Evolutionary conservation across 306 rosid species (phyloP).

Genomic region (Rosa rugosa): DNA sequence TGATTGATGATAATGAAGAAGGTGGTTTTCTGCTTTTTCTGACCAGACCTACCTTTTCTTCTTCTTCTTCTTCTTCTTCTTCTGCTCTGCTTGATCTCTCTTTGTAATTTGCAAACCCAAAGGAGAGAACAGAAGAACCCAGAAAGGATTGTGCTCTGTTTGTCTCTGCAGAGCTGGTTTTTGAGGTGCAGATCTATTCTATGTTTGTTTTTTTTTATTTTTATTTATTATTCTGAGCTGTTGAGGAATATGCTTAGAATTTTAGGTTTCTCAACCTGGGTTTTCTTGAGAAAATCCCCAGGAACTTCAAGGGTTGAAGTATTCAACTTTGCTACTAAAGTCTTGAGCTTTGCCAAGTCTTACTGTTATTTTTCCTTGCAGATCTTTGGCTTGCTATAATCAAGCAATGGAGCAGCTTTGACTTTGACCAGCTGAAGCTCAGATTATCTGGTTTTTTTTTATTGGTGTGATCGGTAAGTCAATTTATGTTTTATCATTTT

Average conservation of each 20-base stretch:
- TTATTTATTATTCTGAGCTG: not conserved
- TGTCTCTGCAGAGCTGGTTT: conserved; percentile 15
- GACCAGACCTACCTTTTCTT: conserved; percentile 39
- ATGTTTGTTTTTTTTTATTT: not conserved
- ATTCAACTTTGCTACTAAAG: not conserved
- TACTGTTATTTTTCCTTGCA: conserved; percentile 28
- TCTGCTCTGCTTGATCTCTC: conserved; percentile 26
- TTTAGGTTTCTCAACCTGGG: conserved; percentile 15
- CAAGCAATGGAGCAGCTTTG: conserved; percentile 28
- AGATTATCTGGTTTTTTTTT: conserved; percentile 1
- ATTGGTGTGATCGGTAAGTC: conserved; percentile 30
- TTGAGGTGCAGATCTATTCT: conserved; percentile 47
- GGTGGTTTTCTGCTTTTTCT: conserved; percentile 31
- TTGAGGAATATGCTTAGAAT: conserved; percentile 26
- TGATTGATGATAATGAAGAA: conserved; percentile 16
- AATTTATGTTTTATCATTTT: not conserved
- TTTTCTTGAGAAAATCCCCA: conserved; percentile 23
- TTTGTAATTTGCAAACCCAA: conserved; percentile 4
- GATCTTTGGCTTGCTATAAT: conserved; percentile 37
- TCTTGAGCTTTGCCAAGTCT: conserved; percentile 16
- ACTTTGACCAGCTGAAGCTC: conserved; percentile 26
- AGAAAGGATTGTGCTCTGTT: conserved; percentile 17
- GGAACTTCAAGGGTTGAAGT: conserved; percentile 12
- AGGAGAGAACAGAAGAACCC: not conserved
- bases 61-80: not conserved